Base-by-base conservation (phyloP, 1,284 basidiomycete genomes). In the Naganishia albida region DNA sequence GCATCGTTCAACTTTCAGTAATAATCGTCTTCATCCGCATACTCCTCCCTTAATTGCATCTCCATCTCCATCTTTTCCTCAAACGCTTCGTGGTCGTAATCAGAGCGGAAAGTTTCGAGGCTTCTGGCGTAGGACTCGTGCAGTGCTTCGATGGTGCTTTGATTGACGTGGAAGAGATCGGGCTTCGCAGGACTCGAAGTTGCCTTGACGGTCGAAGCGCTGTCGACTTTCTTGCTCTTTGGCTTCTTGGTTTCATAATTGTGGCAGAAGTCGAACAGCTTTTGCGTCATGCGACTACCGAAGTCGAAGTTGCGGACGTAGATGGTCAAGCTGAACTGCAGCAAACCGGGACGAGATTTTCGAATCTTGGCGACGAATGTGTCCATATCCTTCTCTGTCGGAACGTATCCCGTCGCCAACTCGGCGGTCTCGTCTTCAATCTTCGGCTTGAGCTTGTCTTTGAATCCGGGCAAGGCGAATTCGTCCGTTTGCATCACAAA, bases 341-440 rank as follows among this genome's bases (percentile, higher is more conserved):
- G 13, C 16, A 52, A 34, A 16, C n/a, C n/a, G 10, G 50, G 50
- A n/a, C 50, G 50, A 52, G 18, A 18, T 3, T 38, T 25, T 18
- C 30, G 26, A 20, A 52, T 7, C 15, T 15, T n/a, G 7, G 8
- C 15, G 50, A 52, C 6, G 30, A 52, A 7, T 6, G 28, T n/a
- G 50, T 52, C 50, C 50, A 52, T 52, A 38, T 52, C 50, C 28
- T 18, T 38, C 34, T 52, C 18, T 8, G 50, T 25, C n/a, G 50
- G 50, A 3, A 52, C 7, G 18, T 38, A 51, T 30, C 49, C 49
- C 8, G 15, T 16, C 10, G 30, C 18, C 15, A 25, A 38, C 25
- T 52, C 16, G 10, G 18, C 34, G 1, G 34, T 34, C 10, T 52
- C 28, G 15, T 38, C 30, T 10, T 34, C 30, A 2, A 4, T 52